Evolutionary conservation across 1,139 yeast species (phyloP).

Genomic region (Suhomyces bokatorum): DNA sequence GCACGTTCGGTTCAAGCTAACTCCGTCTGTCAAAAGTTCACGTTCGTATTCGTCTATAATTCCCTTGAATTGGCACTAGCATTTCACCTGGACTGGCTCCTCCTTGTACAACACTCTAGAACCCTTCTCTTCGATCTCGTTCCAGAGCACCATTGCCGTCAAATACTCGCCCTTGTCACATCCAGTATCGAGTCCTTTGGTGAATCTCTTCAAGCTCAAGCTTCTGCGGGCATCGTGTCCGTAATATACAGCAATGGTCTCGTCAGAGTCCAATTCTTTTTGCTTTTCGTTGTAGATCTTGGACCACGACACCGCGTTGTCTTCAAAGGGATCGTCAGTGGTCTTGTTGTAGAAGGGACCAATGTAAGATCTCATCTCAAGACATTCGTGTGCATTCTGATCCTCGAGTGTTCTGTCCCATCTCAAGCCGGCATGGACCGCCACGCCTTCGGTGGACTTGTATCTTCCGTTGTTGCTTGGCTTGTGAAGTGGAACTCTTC

Average conservation of each 20-base stretch:
- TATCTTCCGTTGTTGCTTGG: slow-evolving; percentile 19
- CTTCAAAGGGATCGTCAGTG: slow-evolving; percentile 49
- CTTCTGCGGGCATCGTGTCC: slow-evolving; percentile 91
- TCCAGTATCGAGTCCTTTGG: slow-evolving; percentile 80
- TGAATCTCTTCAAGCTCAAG: slow-evolving; percentile 58
- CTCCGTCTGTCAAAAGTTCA: no score
- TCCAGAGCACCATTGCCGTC: slow-evolving; percentile 61
- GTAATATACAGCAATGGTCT: slow-evolving; percentile 60
- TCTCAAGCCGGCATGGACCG: slow-evolving; percentile 76
- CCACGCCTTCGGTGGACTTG: slow-evolving; percentile 52
- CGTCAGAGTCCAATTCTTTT: slow-evolving; percentile 28
- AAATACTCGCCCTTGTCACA: slow-evolving; percentile 77
- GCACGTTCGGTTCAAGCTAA: no score
- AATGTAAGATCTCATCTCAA: slow-evolving; percentile 60
- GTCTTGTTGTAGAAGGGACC: slow-evolving; percentile 59
- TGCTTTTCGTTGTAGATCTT: slow-evolving; percentile 59
- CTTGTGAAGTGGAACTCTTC: slow-evolving; percentile 53
- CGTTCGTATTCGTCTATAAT: slow-evolving; percentile 1
- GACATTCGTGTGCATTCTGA: slow-evolving; percentile 62
- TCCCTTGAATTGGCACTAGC: slow-evolving; percentile 9
- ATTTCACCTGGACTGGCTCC: slow-evolving; percentile 26
- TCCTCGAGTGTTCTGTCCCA: slow-evolving; percentile 58
- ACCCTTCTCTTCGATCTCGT: slow-evolving; percentile 16
- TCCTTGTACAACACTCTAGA: slow-evolving; percentile 24
- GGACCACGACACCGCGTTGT: slow-evolving; percentile 63